Conservation (phyloP, 805 yeast species). For the Starmerella tilneyi region DNA sequence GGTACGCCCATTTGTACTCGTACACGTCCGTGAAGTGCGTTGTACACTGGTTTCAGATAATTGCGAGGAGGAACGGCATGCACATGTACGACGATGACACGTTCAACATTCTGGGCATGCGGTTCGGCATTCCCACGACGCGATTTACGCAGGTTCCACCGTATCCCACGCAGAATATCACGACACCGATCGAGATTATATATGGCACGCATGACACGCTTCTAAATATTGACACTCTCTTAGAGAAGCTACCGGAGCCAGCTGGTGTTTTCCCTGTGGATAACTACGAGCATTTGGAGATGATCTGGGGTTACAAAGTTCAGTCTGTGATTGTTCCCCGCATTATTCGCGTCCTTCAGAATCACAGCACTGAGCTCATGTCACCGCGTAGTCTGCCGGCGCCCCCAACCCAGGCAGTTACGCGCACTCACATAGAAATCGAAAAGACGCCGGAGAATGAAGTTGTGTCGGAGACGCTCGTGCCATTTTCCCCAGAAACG, state of each 20-base stretch:
- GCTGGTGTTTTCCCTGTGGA: conserved; percentile 40
- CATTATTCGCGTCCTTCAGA: conserved; percentile 14
- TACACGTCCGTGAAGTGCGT: conserved; percentile 85
- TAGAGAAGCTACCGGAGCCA: conserved; percentile 53
- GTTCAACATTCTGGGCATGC: conserved; percentile 22
- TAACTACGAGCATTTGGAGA: conserved; percentile 80
- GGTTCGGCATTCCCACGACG: conserved; percentile 15
- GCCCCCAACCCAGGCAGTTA: neutral
- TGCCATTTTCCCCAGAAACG: neutral
- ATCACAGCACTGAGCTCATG: neutral
- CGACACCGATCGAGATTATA: conserved; percentile 61
- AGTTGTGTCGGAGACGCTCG: neutral
- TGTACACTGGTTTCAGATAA: conserved; percentile 95
- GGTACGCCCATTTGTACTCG: conserved; percentile 79
- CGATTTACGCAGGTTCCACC: conserved; percentile 43
- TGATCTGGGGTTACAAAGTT: conserved; percentile 75
- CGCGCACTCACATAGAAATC: neutral
- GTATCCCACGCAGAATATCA: conserved; percentile 57
- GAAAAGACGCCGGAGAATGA: neutral
- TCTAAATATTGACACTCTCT: conserved; percentile 75
- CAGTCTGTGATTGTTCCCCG: conserved; percentile 26
- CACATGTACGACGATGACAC: conserved; percentile 85
- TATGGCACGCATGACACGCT: conserved; percentile 76
- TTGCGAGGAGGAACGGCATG: conserved; percentile 53
- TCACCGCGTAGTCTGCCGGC: neutral